A percentile compares a stretch with the other conserved stretches of the same genome.
Evolutionary conservation across 1,284 basidiomycete genomes (phyloP).

Genomic region (Lignosus rhinocerotis): DNA sequence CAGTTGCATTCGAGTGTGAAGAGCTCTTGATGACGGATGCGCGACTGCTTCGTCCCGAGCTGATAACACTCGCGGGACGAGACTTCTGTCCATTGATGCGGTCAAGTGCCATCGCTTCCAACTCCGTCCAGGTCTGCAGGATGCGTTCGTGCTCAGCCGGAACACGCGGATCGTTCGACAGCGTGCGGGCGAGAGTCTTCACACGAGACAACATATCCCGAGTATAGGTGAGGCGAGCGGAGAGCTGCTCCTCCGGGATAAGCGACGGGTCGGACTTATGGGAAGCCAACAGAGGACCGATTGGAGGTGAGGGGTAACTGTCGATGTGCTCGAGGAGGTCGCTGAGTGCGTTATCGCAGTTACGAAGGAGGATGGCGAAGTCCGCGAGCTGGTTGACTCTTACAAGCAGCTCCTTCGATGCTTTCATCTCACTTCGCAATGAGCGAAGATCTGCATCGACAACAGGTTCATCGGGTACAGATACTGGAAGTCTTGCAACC

Average conservation of each 20-base stretch:
- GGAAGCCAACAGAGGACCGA: constrained; percentile 51
- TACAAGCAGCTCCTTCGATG: constrained; percentile 49
- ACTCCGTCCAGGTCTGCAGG: constrained; percentile 75
- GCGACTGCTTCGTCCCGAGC: constrained; percentile 56
- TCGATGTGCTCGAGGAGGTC: constrained; percentile 82
- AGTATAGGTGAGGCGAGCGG: constrained; percentile 62
- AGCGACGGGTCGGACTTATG: constrained; percentile 41
- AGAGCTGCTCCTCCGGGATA: constrained; percentile 66
- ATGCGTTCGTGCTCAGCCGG: constrained; percentile 60
- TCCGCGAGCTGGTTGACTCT: constrained; percentile 53
- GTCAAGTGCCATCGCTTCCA: constrained; percentile 77
- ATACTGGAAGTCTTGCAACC: constrained; percentile 46
- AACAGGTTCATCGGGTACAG: constrained; percentile 38
- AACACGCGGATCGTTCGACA: constrained; percentile 59
- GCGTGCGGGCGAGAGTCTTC: constrained; percentile 38
- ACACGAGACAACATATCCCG: constrained; percentile 49
- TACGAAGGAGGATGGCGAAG: constrained; percentile 47
- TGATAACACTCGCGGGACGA: constrained; percentile 59
- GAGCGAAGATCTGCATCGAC: constrained; percentile 60
- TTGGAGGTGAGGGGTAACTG: constrained; percentile 62
- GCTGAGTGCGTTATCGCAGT: constrained; percentile 75
- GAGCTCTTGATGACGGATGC: constrained; percentile 40
- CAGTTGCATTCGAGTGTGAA: constrained; percentile 31
- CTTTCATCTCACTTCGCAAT: constrained; percentile 56
- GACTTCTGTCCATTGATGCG: constrained; percentile 60